Evolutionary conservation across 768 basidiomycete genomes (phyloP).

Genomic region (Neoboletus brunneissimus): DNA sequence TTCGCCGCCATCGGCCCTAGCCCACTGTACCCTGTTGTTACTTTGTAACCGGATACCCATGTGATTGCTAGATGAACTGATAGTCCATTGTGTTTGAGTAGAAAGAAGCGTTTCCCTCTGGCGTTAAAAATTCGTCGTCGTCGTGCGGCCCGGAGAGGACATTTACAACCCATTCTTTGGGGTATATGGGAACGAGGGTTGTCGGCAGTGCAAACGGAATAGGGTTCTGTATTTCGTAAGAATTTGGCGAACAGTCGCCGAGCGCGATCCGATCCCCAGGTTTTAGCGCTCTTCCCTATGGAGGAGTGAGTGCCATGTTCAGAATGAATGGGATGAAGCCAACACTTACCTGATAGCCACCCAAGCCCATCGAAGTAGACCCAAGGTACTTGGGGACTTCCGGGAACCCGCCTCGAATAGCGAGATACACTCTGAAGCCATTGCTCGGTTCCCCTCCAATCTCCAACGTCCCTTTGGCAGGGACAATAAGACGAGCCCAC

Average conservation of each 20-base stretch:
- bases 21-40: constrained; percentile 47
- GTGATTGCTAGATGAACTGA: constrained; percentile 58
- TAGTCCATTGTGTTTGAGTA: constrained; percentile 51
- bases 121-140: constrained; percentile 52
- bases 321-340: background rate
- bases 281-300: constrained; percentile 49
- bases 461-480: constrained; percentile 41
- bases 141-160: constrained; percentile 64
- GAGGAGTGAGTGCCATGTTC: constrained; percentile 3
- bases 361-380: constrained; percentile 60
- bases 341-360: constrained; percentile 51
- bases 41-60: constrained; percentile 60
- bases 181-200: constrained; percentile 42
- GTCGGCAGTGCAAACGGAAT: constrained; percentile 23
- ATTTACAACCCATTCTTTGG: constrained; percentile 48
- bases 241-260: constrained; percentile 26
- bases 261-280: constrained; percentile 52
- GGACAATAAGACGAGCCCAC: constrained; percentile 52
- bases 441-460: constrained; percentile 30
- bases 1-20: constrained; percentile 55
- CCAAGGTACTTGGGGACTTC: constrained; percentile 53
- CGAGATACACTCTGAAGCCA: constrained; percentile 57
- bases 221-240: constrained; percentile 10
- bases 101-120: constrained; percentile 46
- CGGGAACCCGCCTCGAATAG: constrained; percentile 60